phyloP scores from a whole-genome alignment of 2,329 filamentous ascomycete species.

The Colletotrichum magnum region DNA sequence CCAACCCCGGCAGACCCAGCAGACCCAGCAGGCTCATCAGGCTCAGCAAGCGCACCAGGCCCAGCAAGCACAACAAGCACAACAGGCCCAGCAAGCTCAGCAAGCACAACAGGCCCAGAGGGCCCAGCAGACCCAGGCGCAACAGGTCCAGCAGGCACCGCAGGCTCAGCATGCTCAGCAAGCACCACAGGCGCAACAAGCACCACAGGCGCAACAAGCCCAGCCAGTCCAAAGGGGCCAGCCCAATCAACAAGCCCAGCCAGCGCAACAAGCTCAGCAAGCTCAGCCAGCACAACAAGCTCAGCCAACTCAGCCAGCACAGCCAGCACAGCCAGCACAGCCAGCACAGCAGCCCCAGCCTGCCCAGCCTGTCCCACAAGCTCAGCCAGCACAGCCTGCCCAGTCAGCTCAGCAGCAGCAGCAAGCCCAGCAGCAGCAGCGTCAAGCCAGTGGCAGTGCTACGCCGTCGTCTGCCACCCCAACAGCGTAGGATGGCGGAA shows the following conservation, averaged over 20 bases:
- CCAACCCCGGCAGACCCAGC: constrained; percentile 5
- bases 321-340: constrained; percentile 48
- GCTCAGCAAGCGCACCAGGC: constrained; percentile 46
- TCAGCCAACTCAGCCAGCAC: constrained; percentile 39
- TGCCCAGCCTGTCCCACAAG: no score
- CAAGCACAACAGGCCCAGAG: constrained; percentile 32
- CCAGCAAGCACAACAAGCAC: constrained; percentile 46
- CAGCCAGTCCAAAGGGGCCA: constrained; percentile 50
- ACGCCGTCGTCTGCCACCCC: constrained; percentile 52
- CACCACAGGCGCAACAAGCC: constrained; percentile 43
- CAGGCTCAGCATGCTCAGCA: constrained; percentile 27
- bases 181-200: constrained; percentile 44
- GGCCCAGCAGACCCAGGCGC: constrained; percentile 42
- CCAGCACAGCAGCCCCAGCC: no score
- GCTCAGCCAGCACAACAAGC: constrained; percentile 44
- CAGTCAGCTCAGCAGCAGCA: constrained; percentile 47
- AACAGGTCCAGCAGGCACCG: constrained; percentile 20
- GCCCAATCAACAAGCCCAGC: constrained; percentile 40
- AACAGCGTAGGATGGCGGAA: constrained; percentile 8
- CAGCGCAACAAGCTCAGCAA: constrained; percentile 48
- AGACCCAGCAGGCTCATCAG: constrained; percentile 42
- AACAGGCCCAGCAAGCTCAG: constrained; percentile 35
- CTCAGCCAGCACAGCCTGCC: constrained; percentile 43
- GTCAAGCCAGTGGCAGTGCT: constrained; percentile 57
- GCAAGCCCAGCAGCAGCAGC: constrained; percentile 43